These are phyloP conservation scores for Suillus decipiens DNA, from an alignment of 768 basidiomycete species.

Conservation along the genomic window DNA sequence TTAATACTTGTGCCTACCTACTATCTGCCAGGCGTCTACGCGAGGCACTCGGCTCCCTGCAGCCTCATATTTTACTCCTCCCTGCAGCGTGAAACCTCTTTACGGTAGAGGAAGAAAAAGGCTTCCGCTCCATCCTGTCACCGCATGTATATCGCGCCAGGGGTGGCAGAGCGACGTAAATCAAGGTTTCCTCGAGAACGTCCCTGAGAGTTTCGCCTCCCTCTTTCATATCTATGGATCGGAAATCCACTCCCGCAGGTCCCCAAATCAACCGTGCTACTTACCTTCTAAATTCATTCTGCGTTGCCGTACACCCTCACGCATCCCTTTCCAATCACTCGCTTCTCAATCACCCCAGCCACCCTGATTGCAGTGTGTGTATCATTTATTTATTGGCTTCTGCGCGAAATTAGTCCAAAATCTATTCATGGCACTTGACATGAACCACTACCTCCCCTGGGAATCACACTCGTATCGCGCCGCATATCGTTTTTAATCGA, in stretches of 20 bases:
- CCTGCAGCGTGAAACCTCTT: slow-evolving; percentile 16
- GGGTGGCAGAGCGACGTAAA: slow-evolving; percentile 28
- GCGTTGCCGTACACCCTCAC: slow-evolving; percentile 17
- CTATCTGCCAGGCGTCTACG: neutral
- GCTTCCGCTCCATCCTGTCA: slow-evolving; percentile 16
- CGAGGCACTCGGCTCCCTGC: slow-evolving; percentile 11
- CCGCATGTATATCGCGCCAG: slow-evolving; percentile 15
- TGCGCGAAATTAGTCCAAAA: slow-evolving; percentile 10
- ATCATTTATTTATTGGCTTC: slow-evolving; percentile 11
- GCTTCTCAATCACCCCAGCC: slow-evolving; percentile 27
- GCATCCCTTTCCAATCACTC: slow-evolving; percentile 15
- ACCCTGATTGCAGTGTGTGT: slow-evolving; percentile 18
- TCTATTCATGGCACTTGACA: slow-evolving; percentile 18
- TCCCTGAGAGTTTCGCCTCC: slow-evolving; percentile 12
- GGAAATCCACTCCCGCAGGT: slow-evolving; percentile 15
- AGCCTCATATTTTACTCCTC: slow-evolving; percentile 13
- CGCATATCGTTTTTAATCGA: slow-evolving; percentile 25
- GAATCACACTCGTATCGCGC: slow-evolving; percentile 16
- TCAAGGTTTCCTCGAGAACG: slow-evolving; percentile 11
- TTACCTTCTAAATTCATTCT: slow-evolving; percentile 14
- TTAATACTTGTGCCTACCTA: neutral
- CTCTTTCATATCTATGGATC: slow-evolving; percentile 12
- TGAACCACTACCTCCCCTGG: slow-evolving; percentile 9
- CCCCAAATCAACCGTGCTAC: slow-evolving; percentile 9
- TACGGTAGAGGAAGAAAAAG: slow-evolving; percentile 8